A percentile compares a stretch with the other conserved stretches of the same genome.
phyloP scores from a whole-genome alignment of 2,329 filamentous ascomycete genomes.

The Microdochium paspali region DNA sequence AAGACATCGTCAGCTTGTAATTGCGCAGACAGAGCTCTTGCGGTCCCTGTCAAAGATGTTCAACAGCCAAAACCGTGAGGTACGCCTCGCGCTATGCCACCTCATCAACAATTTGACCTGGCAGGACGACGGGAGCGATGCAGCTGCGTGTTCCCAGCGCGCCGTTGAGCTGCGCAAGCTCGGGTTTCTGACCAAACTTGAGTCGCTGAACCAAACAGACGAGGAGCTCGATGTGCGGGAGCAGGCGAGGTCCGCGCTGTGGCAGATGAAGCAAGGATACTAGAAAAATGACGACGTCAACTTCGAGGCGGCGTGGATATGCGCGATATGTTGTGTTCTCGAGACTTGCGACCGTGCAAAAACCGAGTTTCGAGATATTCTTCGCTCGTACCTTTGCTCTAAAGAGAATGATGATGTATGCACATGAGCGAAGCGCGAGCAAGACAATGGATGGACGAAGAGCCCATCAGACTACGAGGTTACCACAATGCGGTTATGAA shows the following conservation, averaged over 20 bases:
- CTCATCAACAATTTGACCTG: slow-evolving; percentile 79
- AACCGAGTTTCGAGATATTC: too few species aligned
- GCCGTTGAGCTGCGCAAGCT: slow-evolving; percentile 60
- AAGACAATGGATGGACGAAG: too few species aligned
- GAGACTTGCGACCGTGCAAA: too few species aligned
- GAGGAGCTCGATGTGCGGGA: slow-evolving; percentile 74
- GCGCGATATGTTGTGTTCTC: too few species aligned
- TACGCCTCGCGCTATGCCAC: slow-evolving; percentile 74
- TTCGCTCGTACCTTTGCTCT: too few species aligned
- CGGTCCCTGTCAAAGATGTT: slow-evolving; percentile 66
- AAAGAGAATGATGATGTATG: too few species aligned
- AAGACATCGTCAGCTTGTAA: slow-evolving; percentile 66
- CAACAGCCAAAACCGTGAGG: slow-evolving; percentile 59
- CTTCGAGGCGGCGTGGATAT: too few species aligned
- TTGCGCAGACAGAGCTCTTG: slow-evolving; percentile 69
- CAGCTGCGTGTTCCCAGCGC: slow-evolving; percentile 54
- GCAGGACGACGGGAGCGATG: slow-evolving; percentile 65
- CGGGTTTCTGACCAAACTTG: slow-evolving; percentile 60
- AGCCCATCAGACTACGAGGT: too few species aligned
- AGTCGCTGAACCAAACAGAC: slow-evolving; percentile 54
- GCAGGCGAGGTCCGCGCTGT: slow-evolving; percentile 68
- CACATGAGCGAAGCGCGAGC: too few species aligned
- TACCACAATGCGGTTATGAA: too few species aligned
- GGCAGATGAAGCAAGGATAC: slow-evolving; percentile 51
- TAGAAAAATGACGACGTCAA: too few species aligned